Conservation (phyloP, 192 early-diverging fungal species). For the Coemansia nantahalensis region DNA sequence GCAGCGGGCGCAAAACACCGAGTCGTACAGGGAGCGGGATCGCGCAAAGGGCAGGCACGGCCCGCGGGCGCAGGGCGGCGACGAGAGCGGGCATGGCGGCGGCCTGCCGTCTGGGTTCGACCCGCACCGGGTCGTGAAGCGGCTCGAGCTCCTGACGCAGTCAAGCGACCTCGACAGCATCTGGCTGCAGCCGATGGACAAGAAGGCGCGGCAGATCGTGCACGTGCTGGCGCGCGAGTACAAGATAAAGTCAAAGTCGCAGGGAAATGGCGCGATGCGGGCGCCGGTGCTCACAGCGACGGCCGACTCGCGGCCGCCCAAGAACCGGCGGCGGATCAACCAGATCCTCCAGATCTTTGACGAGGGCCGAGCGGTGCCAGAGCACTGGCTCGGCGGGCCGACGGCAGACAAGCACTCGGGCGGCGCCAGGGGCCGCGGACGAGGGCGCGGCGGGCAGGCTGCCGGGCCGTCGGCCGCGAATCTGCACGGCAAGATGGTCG, state of each 20-base stretch:
- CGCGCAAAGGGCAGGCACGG: slow-evolving; percentile 17
- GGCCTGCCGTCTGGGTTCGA: slow-evolving; percentile 30
- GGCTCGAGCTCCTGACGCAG: slow-evolving; percentile 27
- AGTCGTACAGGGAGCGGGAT: slow-evolving; percentile 3
- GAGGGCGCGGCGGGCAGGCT: slow-evolving; percentile 1
- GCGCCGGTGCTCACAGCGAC: slow-evolving; percentile 35
- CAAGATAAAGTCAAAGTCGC: slow-evolving; percentile 45
- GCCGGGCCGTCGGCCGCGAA: not conserved
- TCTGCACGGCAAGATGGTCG: slow-evolving; percentile 37
- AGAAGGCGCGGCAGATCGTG: slow-evolving; percentile 41
- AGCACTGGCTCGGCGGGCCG: slow-evolving; percentile 20
- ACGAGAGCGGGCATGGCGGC: not conserved
- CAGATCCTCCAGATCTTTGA: slow-evolving; percentile 30
- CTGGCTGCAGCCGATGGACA: slow-evolving; percentile 51
- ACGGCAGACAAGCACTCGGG: not conserved
- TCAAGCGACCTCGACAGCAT: slow-evolving; percentile 34
- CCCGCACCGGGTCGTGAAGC: slow-evolving; percentile 27
- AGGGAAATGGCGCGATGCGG: slow-evolving; percentile 30
- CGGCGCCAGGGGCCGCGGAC: slow-evolving; percentile 1
- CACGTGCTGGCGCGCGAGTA: slow-evolving; percentile 46
- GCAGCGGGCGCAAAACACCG: slow-evolving; percentile 9
- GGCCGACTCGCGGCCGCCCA: slow-evolving; percentile 16
- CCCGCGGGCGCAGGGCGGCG: slow-evolving; percentile 3
- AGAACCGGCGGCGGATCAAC: slow-evolving; percentile 32
- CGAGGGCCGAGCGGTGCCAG: slow-evolving; percentile 29